Evolutionary conservation across 2,329 filamentous ascomycete species (phyloP), one percentile per base, ranked within the genome.

Genomic region (Penicillium expansum): DNA sequence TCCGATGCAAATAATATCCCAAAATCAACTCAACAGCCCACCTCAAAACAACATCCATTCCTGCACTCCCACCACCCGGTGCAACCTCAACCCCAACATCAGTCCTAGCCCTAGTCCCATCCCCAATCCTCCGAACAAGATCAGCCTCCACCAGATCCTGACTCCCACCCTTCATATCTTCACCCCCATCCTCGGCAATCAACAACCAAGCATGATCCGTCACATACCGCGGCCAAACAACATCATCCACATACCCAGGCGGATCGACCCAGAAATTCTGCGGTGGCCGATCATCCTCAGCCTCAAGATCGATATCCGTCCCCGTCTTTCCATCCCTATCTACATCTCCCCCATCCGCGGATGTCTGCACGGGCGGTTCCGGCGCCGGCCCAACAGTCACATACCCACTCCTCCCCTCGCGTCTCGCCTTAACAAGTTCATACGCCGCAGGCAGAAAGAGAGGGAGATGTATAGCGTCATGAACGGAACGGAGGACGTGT

Each of bases 201-300:
- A 97, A 94, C 72, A 99, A 78, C 81, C 90, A 96, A 22, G 79
- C 79, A 76, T 97, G 92, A 66, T 91, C 85, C 52, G 83, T 80
- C 4, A 89, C 90, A 74, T 97, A 97, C 67, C 96, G 93, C 4
- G 93, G 93, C 94, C 94, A 99, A 5, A 99, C 94, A 53, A 99
- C 83, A 71, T 89, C 84, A 71, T 97, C 92, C 37, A 97, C 92
- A 72, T 97, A 99, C 0, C 91, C 92, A 0, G 91, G 91, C 0
- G 94, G 94, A 73, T 99, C 94, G 55, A 87, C 83, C 94, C 94
- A 99, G 77, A 97, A 99, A 29, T 92, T 93, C 68, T 97, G 71
- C 30, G 68, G 68, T 1, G 81, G 37, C 76, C 70, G 43, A 66
- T 74, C 68, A 61, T 67, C 68, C 53, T 71, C 69, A 7, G 42